phyloP scores from a whole-genome alignment of 805 yeast genomes.

The Teunomyces gatunensis region DNA sequence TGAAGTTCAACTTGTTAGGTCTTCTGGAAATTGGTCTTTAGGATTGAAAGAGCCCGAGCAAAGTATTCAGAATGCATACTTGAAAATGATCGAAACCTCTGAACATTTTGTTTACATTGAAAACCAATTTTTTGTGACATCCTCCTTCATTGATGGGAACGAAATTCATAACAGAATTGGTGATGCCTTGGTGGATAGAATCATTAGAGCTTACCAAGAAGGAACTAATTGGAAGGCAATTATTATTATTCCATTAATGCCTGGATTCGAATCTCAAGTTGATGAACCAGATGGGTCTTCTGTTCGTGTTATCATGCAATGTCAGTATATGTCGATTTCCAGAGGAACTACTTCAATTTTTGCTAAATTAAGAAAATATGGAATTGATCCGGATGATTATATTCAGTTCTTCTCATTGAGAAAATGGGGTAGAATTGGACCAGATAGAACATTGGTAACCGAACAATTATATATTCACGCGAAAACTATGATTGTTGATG shows the following conservation, averaged over 20 bases:
- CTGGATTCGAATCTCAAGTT: slow-evolving; percentile 92
- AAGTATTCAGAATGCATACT: slow-evolving; percentile 89
- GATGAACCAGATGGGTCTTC: slow-evolving; percentile 92
- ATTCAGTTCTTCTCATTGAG: slow-evolving; percentile 89
- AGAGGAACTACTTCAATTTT: slow-evolving; percentile 87
- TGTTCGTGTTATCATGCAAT: slow-evolving; percentile 94
- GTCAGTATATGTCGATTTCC: slow-evolving; percentile 91
- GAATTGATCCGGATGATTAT: slow-evolving; percentile 86
- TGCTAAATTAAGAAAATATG: slow-evolving; percentile 72
- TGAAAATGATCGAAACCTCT: slow-evolving; percentile 85
- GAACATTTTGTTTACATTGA: slow-evolving; percentile 93
- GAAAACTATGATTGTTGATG: slow-evolving; percentile 88
- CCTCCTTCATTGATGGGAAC: slow-evolving; percentile 83
- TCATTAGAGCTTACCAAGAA: slow-evolving; percentile 79
- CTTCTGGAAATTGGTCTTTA: slow-evolving; percentile 90
- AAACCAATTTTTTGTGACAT: slow-evolving; percentile 90
- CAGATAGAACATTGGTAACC: slow-evolving; percentile 66
- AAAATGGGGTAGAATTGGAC: slow-evolving; percentile 94
- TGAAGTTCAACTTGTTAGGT: slow-evolving; percentile 85
- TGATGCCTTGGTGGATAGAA: slow-evolving; percentile 96
- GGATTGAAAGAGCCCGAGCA: slow-evolving; percentile 84
- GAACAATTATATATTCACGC: slow-evolving; percentile 95
- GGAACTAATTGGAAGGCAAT: slow-evolving; percentile 85
- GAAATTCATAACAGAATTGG: slow-evolving; percentile 86
- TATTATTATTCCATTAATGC: slow-evolving; percentile 92